Conservation (phyloP, 345 rosid genomes). For the Eutrema heterophyllum region DNA sequence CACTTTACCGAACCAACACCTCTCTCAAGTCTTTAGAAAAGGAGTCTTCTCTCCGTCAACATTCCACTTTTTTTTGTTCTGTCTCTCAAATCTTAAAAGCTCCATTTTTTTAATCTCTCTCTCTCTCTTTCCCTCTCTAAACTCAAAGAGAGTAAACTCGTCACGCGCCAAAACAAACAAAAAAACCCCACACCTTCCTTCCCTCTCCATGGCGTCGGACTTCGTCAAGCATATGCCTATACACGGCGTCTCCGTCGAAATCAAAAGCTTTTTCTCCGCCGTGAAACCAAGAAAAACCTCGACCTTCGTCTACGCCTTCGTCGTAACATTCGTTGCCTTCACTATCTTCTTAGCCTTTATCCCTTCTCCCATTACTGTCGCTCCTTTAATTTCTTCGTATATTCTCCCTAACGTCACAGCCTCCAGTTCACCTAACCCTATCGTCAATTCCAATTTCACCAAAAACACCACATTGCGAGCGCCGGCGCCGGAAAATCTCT, state of each 20-base stretch:
- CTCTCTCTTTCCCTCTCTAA: not conserved
- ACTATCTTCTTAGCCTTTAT: slow-evolving; percentile 61
- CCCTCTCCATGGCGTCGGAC: slow-evolving; percentile 47
- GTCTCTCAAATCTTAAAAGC: not conserved
- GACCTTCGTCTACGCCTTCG: slow-evolving; percentile 57
- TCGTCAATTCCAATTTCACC: not conserved
- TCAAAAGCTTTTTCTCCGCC: slow-evolving; percentile 40
- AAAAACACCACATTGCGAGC: not conserved
- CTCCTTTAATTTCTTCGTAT: slow-evolving; percentile 52
- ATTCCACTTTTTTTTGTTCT: not conserved
- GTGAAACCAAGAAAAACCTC: slow-evolving; percentile 50
- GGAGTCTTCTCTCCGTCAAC: slow-evolving; percentile 6
- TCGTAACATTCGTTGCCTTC: slow-evolving; percentile 58
- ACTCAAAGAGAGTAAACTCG: not conserved
- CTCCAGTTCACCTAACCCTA: not conserved
- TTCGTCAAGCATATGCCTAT: slow-evolving; percentile 42
- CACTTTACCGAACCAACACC: slow-evolving; percentile 21
- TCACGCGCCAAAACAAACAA: slow-evolving; percentile 11
- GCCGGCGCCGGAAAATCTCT: slow-evolving; percentile 6
- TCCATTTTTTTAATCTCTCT: not conserved
- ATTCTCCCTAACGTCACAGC: slow-evolving; percentile 39
- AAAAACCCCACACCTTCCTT: not conserved
- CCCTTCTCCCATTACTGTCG: slow-evolving; percentile 47
- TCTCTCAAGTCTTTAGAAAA: not conserved
- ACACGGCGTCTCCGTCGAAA: slow-evolving; percentile 41